Percentiles rank a stretch among this genome's conserved stretches.
Evolutionary conservation across 2,329 filamentous ascomycete species (phyloP).

Genomic region (Cordyceps militaris): DNA sequence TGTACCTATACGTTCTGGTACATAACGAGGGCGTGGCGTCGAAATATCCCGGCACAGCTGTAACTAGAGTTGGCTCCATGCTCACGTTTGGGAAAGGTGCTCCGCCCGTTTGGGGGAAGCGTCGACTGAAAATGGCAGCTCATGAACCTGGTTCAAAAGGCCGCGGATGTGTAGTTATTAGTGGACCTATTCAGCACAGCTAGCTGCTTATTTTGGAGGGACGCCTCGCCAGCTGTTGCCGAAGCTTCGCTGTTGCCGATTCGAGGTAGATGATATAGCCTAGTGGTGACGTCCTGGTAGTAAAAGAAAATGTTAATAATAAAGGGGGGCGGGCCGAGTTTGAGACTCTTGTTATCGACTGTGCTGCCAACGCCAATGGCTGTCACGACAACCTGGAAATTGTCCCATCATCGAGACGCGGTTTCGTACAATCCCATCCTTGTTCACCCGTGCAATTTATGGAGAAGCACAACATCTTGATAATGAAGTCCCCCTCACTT

Average conservation of each 20-base stretch:
- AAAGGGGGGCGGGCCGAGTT: not conserved
- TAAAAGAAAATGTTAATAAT: not conserved
- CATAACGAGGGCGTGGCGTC: not conserved
- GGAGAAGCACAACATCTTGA: constrained; percentile 5
- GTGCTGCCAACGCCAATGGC: not conserved
- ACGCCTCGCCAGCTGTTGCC: not conserved
- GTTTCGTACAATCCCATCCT: constrained; percentile 4
- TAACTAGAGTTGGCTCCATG: not conserved
- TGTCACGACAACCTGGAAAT: not conserved
- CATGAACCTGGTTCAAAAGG: not conserved
- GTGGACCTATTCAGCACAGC: not conserved
- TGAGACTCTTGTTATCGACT: not conserved
- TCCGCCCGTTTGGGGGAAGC: not conserved
- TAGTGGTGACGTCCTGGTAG: not conserved
- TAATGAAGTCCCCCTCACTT: not conserved
- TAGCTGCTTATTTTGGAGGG: not conserved
- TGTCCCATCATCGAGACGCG: not conserved
- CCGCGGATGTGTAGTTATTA: not conserved
- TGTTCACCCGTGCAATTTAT: not conserved
- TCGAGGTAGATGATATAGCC: not conserved
- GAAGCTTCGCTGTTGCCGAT: not conserved
- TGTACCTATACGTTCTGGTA: constrained; percentile 9
- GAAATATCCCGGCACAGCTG: constrained; percentile 6
- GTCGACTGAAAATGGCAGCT: not conserved
- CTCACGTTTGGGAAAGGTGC: not conserved